Percentiles rank a stretch among this genome's conserved stretches.
These are phyloP conservation scores for Pneumocystis wakefieldiae DNA, from an alignment of 1,139 yeast species.

Conservation along the genomic window DNA sequence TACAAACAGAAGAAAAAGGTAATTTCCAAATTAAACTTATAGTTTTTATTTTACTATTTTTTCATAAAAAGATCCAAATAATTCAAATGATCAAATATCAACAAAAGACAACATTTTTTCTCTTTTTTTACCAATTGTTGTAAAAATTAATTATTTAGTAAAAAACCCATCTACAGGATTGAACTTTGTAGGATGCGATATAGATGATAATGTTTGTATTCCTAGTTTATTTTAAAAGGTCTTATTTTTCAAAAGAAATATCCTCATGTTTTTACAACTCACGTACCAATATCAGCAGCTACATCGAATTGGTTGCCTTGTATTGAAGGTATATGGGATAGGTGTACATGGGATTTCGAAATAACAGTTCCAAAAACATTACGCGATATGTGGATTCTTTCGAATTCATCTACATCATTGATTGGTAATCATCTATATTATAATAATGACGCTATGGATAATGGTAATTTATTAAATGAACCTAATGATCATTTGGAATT, in stretches of 20 bases:
- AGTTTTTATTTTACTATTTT: constrained; percentile 17
- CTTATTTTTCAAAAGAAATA: constrained; percentile 25
- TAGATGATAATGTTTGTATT: constrained; percentile 8
- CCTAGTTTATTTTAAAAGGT: constrained; percentile 27
- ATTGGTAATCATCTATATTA: constrained; percentile 25
- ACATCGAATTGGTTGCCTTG: constrained; percentile 97
- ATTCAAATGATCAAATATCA: constrained; percentile 2
- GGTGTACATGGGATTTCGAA: constrained; percentile 85
- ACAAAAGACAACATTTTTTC: constrained; percentile 4
- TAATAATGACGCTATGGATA: constrained; percentile 1
- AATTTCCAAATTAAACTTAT: not conserved
- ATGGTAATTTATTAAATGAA: constrained; percentile 13
- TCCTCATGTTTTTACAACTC: constrained; percentile 83
- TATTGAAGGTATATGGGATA: constrained; percentile 74
- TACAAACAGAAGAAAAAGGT: constrained; percentile 1
- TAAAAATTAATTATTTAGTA: constrained; percentile 54
- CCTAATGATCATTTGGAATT: constrained; percentile 40
- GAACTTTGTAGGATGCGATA: constrained; percentile 35
- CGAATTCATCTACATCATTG: not conserved
- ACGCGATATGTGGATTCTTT: constrained; percentile 31
- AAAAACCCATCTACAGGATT: constrained; percentile 63
- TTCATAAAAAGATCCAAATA: constrained; percentile 16
- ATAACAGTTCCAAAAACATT: constrained; percentile 68
- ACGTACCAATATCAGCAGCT: constrained; percentile 61
- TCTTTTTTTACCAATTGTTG: constrained; percentile 52